Evolutionary conservation across 1,139 yeast species (phyloP), one percentile per base, ranked within the genome.

Genomic region (Wickerhamomyces sp.): DNA sequence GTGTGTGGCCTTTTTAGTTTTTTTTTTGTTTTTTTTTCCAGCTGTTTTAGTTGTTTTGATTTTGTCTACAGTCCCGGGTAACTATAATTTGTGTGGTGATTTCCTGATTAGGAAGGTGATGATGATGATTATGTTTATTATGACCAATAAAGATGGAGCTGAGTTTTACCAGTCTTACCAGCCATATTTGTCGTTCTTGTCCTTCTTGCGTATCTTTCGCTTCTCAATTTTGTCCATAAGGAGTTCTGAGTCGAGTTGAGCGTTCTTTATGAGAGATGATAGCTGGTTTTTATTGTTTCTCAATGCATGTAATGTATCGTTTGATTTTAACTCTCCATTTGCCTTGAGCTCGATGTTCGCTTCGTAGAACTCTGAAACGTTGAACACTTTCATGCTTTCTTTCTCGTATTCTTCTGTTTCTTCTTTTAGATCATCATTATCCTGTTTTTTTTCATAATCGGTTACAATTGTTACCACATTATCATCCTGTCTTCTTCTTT

Each of bases 251-350:
- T 63, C 59, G 33, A 46, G 49, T 21, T 52, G 31, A 1, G 67
- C 67, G 41, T 62, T 61, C 41, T 55, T 58, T 15, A 63, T 49
- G 31, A 63, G 41, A 1, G 65, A 53, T 10, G 53, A 48, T 36
- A 63, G 44, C 38, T 61, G 64, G 35, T 62, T 62, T 42, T 51
- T 58, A 8, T 48, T 43, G 38, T 60, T 59, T 18, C 57, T 45
- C 3, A 61, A 55, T 0, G 50, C 37, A 9, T 53, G 51, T 3
- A 56, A 44, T 7, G 44, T 30, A 37, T 45, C 43, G 41, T 45
- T 52, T 34, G 50, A 52, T 25, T 43, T 39, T 13, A 55, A 35
- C 13, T 45, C 34, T 1, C 57, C 57, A 22, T 41, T 43, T 1
- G 45, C 44, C 28, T 49, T 49, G 31, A 52, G 24, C 15, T 44